A percentile compares a stretch with the other conserved stretches of the same genome.
phyloP scores from a whole-genome alignment of 164 flowering plant species.

The Hamamelis virginiana region DNA sequence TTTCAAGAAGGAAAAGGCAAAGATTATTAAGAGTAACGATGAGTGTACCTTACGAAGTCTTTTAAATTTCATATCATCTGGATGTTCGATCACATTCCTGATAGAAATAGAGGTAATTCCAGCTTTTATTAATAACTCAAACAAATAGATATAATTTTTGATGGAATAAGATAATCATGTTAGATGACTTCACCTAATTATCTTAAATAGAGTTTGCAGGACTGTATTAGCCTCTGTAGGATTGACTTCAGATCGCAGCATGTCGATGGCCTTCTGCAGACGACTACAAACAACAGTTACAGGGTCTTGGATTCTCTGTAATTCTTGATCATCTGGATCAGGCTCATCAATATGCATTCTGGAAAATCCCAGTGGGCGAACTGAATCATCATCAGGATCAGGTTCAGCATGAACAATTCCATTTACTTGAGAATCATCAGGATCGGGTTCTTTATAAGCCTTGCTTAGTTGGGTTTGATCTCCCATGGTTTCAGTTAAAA shows the following conservation, averaged over 20 bases:
- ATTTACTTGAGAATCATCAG: conserved; percentile 24
- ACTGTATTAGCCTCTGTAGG: conserved; percentile 47
- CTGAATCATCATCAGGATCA: conserved; percentile 40
- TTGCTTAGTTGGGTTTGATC: conserved; percentile 12
- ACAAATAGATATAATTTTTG: not conserved
- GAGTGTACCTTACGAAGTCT: conserved; percentile 76
- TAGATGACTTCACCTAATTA: conserved; percentile 52
- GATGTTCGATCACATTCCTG: conserved; percentile 89
- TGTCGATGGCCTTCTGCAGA: conserved; percentile 59
- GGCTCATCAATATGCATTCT: conserved; percentile 38
- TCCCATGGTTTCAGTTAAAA: no score
- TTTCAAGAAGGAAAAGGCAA: not conserved
- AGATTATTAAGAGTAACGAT: not conserved
- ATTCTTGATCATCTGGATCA: conserved; percentile 67
- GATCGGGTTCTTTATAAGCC: conserved; percentile 26
- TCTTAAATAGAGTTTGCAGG: conserved; percentile 68
- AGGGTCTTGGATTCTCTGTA: conserved; percentile 76
- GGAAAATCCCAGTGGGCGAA: conserved; percentile 6
- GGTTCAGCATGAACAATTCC: conserved; percentile 22
- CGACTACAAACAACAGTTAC: conserved; percentile 56
- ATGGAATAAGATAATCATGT: conserved; percentile 1
- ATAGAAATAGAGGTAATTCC: conserved; percentile 13
- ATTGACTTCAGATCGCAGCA: conserved; percentile 53
- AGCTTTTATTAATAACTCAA: not conserved
- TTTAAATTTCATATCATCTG: conserved; percentile 69